These are phyloP conservation scores for Quercus phellos DNA, from an alignment of 331 rosid genomes.

Conservation along the genomic window DNA sequence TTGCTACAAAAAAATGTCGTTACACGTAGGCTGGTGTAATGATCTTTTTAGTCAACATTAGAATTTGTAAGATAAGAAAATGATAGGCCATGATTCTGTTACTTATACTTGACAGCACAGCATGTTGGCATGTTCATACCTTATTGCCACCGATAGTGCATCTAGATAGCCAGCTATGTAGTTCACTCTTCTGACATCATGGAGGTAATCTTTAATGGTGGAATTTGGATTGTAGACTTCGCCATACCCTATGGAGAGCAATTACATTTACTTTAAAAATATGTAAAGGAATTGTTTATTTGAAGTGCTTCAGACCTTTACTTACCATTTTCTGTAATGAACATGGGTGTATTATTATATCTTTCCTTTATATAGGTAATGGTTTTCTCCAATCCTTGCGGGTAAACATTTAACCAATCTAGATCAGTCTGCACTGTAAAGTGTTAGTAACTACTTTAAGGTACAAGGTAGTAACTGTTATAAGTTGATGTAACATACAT, in stretches of 20 bases:
- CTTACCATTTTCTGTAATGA: slow-evolving; percentile 77
- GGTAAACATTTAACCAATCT: slow-evolving; percentile 51
- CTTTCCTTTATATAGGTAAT: slow-evolving; percentile 49
- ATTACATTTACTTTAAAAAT: not conserved
- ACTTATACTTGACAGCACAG: too few species aligned
- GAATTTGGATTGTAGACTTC: slow-evolving; percentile 20
- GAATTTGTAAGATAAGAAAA: too few species aligned
- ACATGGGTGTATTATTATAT: slow-evolving; percentile 64
- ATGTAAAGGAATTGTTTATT: not conserved
- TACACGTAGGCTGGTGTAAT: too few species aligned
- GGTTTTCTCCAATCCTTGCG: slow-evolving; percentile 68
- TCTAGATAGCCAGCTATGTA: slow-evolving; percentile 41
- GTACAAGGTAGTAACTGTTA: not conserved
- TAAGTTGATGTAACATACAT: slow-evolving; percentile 26
- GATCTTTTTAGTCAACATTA: too few species aligned
- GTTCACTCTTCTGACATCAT: slow-evolving; percentile 45
- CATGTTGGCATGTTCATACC: slow-evolving; percentile 26
- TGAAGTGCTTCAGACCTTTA: not conserved
- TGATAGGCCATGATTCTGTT: too few species aligned
- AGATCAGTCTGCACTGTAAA: slow-evolving; percentile 38
- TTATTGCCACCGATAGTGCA: slow-evolving; percentile 30
- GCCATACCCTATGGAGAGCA: slow-evolving; percentile 40
- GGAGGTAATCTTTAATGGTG: slow-evolving; percentile 16
- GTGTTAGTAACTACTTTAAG: not conserved
- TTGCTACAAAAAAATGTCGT: too few species aligned